These are phyloP conservation scores for Rhodotorula sp. DNA, from an alignment of 1,284 basidiomycete genomes.

Conservation along the genomic window DNA sequence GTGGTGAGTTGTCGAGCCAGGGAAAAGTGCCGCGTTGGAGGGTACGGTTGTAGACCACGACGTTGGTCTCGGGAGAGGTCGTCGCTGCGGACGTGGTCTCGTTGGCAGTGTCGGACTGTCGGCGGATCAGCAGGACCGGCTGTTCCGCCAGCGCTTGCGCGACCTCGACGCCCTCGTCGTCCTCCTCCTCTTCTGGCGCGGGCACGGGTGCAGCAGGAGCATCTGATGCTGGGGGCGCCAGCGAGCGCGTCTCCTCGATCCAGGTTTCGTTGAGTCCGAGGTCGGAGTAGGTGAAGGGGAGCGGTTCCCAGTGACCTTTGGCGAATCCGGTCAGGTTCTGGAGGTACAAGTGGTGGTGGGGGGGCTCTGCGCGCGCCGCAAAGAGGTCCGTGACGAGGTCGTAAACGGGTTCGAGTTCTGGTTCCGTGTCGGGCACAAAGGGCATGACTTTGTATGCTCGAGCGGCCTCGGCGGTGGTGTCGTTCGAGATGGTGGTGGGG, in stretches of 20 bases:
- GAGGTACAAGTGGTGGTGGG: slow-evolving; percentile 15
- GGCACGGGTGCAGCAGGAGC: not conserved
- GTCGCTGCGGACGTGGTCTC: not conserved
- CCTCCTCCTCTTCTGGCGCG: not conserved
- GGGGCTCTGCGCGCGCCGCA: not conserved
- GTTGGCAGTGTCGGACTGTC: not conserved
- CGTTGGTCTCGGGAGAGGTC: not conserved
- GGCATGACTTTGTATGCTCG: slow-evolving; percentile 7
- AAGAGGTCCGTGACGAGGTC: slow-evolving; percentile 9
- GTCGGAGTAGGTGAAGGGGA: slow-evolving; percentile 1
- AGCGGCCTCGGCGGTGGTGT: not conserved
- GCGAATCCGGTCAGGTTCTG: slow-evolving; percentile 45
- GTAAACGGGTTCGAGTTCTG: slow-evolving; percentile 22
- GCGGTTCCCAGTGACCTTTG: slow-evolving; percentile 36
- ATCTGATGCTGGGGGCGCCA: not conserved
- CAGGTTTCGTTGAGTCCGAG: slow-evolving; percentile 38
- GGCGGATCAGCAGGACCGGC: not conserved
- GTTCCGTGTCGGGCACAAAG: not conserved
- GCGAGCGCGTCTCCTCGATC: not conserved
- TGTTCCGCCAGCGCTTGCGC: not conserved
- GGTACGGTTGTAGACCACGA: slow-evolving; percentile 29
- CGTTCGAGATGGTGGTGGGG: not conserved
- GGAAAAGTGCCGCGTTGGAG: slow-evolving; percentile 24
- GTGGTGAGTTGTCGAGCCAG: not conserved
- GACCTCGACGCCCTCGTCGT: slow-evolving; percentile 6